Percentiles rank a stretch among this genome's conserved stretches.
Evolutionary conservation across 2,329 filamentous ascomycete species (phyloP).

Genomic region (Tolypocladium tropicale): DNA sequence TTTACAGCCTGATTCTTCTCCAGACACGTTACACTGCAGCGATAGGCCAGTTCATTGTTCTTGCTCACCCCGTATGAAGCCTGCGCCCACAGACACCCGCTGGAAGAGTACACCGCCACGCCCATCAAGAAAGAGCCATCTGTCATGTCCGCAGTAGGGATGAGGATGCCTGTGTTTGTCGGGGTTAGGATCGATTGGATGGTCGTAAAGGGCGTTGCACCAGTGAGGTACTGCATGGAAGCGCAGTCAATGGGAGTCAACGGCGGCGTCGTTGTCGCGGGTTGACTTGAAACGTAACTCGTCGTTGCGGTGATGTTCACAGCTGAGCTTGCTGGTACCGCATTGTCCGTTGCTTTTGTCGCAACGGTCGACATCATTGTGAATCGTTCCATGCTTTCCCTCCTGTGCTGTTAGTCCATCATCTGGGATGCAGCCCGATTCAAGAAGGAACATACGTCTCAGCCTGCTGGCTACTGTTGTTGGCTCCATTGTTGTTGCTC

Average conservation of each 20-base stretch:
- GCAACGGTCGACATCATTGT: slow-evolving; percentile 2
- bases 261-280: neutral
- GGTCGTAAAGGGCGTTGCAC: neutral
- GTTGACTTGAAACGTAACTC: no score
- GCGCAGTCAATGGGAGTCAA: slow-evolving; percentile 1
- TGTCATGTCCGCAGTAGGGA: neutral
- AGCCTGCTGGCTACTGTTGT: neutral
- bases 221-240: neutral
- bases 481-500: neutral
- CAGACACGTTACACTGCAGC: slow-evolving; percentile 4
- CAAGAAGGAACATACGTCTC: neutral
- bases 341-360: neutral
- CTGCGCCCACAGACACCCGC: slow-evolving; percentile 6
- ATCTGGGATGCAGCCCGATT: neutral
- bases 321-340: neutral
- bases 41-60: neutral
- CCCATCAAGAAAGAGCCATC: neutral
- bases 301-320: neutral
- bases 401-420: neutral
- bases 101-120: slow-evolving; percentile 4
- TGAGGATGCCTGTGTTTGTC: neutral
- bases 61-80: slow-evolving; percentile 1
- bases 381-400: slow-evolving; percentile 3
- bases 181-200: neutral
- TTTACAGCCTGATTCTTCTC: neutral